phyloP scores from a whole-genome alignment of 495 filamentous ascomycete genomes.

The Aspergillus sparsus region DNA sequence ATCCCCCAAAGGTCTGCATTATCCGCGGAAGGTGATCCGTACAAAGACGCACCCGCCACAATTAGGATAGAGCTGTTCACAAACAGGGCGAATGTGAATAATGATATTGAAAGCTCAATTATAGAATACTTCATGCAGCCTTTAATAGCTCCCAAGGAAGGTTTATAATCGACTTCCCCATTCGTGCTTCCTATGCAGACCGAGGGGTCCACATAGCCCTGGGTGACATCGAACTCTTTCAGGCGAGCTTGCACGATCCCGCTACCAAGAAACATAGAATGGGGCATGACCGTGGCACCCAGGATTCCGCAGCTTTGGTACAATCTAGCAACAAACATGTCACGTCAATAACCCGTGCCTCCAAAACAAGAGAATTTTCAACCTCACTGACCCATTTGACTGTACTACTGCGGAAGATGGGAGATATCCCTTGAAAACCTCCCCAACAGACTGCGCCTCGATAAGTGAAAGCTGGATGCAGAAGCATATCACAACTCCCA shows the following conservation, averaged over 20 bases:
- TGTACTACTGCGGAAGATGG: constrained; percentile 75
- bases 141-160: constrained; percentile 74
- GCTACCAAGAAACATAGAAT: constrained; percentile 85
- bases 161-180: constrained; percentile 67
- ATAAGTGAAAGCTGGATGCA: constrained; percentile 85
- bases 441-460: constrained; percentile 63
- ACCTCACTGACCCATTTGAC: constrained; percentile 54
- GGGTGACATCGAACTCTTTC: constrained; percentile 68
- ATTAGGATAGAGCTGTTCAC: constrained; percentile 92
- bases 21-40: constrained; percentile 53
- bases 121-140: constrained; percentile 81
- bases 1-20: constrained; percentile 81
- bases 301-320: constrained; percentile 93
- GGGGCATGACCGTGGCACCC: constrained; percentile 93
- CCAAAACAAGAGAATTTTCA: not conserved
- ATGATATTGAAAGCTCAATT: constrained; percentile 68
- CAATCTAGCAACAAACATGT: constrained; percentile 49
- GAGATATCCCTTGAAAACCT: constrained; percentile 82
- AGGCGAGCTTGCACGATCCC: constrained; percentile 85
- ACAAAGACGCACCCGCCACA: constrained; percentile 79
- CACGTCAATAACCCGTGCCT: constrained; percentile 15
- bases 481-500: constrained; percentile 88
- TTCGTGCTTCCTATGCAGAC: constrained; percentile 39
- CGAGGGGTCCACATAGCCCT: constrained; percentile 54
- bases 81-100: constrained; percentile 93